Percentiles rank a stretch among this genome's conserved stretches.
These are phyloP conservation scores for Solanum chacoense DNA, from an alignment of 305 asterid species.

Conservation along the genomic window DNA sequence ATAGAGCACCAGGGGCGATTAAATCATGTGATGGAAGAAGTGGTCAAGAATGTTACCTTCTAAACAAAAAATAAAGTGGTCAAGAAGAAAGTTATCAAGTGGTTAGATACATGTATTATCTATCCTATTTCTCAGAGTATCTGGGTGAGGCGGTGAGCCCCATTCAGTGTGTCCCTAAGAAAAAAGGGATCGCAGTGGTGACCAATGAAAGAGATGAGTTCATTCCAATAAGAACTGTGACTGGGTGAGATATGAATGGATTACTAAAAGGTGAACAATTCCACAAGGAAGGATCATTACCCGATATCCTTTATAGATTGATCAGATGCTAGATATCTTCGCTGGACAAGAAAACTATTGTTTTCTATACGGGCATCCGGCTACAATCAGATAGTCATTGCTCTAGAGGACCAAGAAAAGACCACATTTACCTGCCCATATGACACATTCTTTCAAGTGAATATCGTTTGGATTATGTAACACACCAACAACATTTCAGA, in stretches of 20 bases:
- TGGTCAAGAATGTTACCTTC: neutral
- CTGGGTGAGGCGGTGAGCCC: neutral
- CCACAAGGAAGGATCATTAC: neutral
- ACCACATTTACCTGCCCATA: neutral
- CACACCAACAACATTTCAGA: neutral
- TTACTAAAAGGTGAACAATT: neutral
- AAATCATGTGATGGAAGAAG: neutral
- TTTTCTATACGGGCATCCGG: neutral
- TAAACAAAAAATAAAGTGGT: neutral
- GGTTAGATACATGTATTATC: neutral
- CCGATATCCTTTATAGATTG: neutral
- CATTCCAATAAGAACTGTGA: neutral
- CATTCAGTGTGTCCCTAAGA: neutral
- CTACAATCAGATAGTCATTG: neutral
- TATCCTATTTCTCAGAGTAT: neutral
- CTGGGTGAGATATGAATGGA: neutral
- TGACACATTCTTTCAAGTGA: neutral
- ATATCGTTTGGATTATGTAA: neutral
- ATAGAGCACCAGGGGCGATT: neutral
- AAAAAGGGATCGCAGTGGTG: neutral
- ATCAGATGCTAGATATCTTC: neutral
- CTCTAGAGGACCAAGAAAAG: neutral
- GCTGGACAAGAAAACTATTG: neutral
- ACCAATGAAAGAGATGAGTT: neutral
- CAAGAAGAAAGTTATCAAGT: neutral